Evolutionary conservation across 768 basidiomycete species (phyloP).

Genomic region (Phylloporus sp.): DNA sequence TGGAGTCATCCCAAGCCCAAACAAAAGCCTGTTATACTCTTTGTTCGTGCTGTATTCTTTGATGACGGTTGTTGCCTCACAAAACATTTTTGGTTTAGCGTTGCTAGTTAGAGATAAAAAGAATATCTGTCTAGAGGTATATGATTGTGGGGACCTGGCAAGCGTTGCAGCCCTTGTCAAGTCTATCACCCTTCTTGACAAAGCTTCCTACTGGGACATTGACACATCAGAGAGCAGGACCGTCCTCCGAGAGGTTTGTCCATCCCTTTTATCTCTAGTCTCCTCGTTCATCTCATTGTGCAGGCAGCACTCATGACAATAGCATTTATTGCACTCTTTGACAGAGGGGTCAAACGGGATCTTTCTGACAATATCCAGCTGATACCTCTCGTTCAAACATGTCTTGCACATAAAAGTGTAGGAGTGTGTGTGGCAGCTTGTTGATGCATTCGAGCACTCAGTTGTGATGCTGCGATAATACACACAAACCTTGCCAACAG

Average conservation of each 20-base stretch:
- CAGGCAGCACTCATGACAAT: conserved; percentile 71
- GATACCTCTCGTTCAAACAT: conserved; percentile 49
- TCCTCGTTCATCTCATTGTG: not conserved
- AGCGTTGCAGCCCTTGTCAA: conserved; percentile 51
- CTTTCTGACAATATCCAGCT: conserved; percentile 60
- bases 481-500: conserved; percentile 83
- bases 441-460: conserved; percentile 78
- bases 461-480: conserved; percentile 73
- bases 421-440: conserved; percentile 85
- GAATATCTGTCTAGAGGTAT: conserved; percentile 61
- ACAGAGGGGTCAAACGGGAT: conserved; percentile 66
- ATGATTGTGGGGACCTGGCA: conserved; percentile 62
- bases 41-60: conserved; percentile 42
- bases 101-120: conserved; percentile 72
- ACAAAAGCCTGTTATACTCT: conserved; percentile 75
- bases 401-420: conserved; percentile 57
- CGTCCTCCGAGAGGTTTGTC: conserved; percentile 57
- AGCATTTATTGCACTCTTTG: conserved; percentile 67
- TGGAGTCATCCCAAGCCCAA: conserved; percentile 41
- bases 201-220: conserved; percentile 54
- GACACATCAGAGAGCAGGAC: conserved; percentile 60
- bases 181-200: conserved; percentile 48
- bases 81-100: conserved; percentile 35
- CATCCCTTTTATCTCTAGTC: not conserved
- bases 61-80: not conserved